Percentiles rank a stretch among this genome's conserved stretches.
phyloP scores from a whole-genome alignment of 306 rosid genomes.

The Vachellia pachyceras region DNA sequence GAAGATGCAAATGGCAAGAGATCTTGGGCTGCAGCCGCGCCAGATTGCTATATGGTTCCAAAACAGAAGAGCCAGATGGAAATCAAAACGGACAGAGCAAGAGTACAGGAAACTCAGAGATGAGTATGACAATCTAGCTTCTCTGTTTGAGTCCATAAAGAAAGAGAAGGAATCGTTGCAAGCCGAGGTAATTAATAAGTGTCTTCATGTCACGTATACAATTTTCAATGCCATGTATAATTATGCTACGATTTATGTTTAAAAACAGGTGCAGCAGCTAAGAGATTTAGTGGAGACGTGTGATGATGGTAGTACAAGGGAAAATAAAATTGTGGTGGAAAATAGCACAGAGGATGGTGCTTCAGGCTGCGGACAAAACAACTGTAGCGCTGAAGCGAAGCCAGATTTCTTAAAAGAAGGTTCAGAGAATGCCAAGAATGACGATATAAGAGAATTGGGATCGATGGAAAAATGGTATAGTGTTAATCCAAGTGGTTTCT shows the following conservation, averaged over 20 bases:
- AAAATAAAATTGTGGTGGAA: slow-evolving; percentile 41
- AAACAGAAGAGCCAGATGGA: slow-evolving; percentile 95
- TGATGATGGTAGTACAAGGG: slow-evolving; percentile 24
- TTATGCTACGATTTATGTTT: slow-evolving; percentile 20
- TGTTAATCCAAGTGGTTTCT: slow-evolving; percentile 54
- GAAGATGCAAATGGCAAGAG: slow-evolving; percentile 82
- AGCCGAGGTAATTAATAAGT: slow-evolving; percentile 59
- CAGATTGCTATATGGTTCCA: slow-evolving; percentile 98
- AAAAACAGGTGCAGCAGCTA: slow-evolving; percentile 61
- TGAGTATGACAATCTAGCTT: slow-evolving; percentile 63
- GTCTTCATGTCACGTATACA: slow-evolving; percentile 4
- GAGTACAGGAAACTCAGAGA: slow-evolving; percentile 67
- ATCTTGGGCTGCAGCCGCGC: slow-evolving; percentile 89
- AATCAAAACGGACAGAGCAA: slow-evolving; percentile 79
- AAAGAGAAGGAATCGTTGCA: slow-evolving; percentile 79
- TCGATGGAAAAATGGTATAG: slow-evolving; percentile 65
- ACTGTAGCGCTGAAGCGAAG: slow-evolving; percentile 43
- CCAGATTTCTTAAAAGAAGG: slow-evolving; percentile 42
- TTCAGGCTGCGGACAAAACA: slow-evolving; percentile 46
- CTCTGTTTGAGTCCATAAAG: slow-evolving; percentile 66
- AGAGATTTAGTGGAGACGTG: slow-evolving; percentile 50
- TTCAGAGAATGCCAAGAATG: slow-evolving; percentile 41
- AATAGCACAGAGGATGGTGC: slow-evolving; percentile 48
- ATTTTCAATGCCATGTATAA: slow-evolving; percentile 5
- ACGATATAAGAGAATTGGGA: slow-evolving; percentile 40